Conservation (phyloP, 2,329 filamentous ascomycete genomes). For the Ilyonectria sp. region DNA sequence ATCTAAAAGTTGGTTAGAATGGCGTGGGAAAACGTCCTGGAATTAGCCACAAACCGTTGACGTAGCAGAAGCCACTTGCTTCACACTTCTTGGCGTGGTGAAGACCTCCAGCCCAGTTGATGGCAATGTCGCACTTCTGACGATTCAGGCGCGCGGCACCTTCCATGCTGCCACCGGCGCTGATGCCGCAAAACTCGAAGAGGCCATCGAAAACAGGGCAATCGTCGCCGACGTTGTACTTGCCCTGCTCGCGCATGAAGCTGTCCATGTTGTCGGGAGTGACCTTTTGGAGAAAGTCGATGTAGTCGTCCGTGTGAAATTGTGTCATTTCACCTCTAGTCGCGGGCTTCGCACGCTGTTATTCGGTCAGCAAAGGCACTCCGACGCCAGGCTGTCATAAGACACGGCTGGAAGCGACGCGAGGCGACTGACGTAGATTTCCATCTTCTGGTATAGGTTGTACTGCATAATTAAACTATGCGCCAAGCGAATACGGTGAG, state of each 20-base stretch:
- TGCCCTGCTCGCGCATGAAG: slow-evolving; percentile 90
- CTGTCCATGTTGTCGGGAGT: slow-evolving; percentile 99
- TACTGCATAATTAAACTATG: slow-evolving; percentile 98
- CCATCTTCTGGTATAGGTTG: slow-evolving; percentile 96
- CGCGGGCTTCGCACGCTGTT: slow-evolving; percentile 85
- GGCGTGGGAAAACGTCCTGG: not conserved
- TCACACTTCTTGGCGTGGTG: slow-evolving; percentile 98
- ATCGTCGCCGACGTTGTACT: slow-evolving; percentile 96
- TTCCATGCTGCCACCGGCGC: slow-evolving; percentile 93
- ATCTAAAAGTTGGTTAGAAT: slow-evolving; percentile 66
- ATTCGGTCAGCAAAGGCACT: slow-evolving; percentile 50
- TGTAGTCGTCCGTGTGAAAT: slow-evolving; percentile 96
- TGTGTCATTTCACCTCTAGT: slow-evolving; percentile 91
- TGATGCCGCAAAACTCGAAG: slow-evolving; percentile 97
- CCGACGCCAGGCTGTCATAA: not conserved
- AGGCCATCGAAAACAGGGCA: slow-evolving; percentile 98
- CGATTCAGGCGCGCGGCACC: slow-evolving; percentile 92
- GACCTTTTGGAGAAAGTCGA: slow-evolving; percentile 94
- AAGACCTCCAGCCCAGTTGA: slow-evolving; percentile 98
- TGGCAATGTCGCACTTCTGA: slow-evolving; percentile 94
- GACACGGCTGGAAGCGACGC: not conserved
- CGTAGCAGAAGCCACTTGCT: slow-evolving; percentile 97
- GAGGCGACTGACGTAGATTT: slow-evolving; percentile 84
- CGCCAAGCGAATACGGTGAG: slow-evolving; percentile 93
- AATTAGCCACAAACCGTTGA: slow-evolving; percentile 79